Percentiles rank a stretch among this genome's conserved stretches.
phyloP scores from a whole-genome alignment of 345 rosid species.

The Eucalyptus guilfoylei region DNA sequence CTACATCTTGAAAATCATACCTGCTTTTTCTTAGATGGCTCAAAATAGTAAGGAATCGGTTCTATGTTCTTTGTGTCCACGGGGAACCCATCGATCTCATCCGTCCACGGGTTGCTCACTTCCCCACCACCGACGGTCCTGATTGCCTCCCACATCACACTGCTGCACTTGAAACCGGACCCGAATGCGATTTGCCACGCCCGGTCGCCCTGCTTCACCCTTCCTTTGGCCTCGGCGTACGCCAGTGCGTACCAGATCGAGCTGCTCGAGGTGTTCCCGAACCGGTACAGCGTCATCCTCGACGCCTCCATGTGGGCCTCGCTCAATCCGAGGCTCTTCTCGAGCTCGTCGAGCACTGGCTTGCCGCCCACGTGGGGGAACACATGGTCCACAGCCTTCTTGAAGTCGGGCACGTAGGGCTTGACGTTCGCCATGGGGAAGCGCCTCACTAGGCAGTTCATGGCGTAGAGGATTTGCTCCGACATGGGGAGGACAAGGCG shows the following conservation, averaged over 20 bases:
- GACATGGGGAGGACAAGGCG: constrained; percentile 3
- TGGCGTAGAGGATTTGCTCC: neutral
- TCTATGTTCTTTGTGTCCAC: neutral
- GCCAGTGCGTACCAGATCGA: constrained; percentile 19
- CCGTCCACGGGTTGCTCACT: neutral
- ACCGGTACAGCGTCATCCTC: constrained; percentile 20
- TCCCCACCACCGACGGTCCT: neutral
- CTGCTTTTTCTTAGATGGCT: neutral
- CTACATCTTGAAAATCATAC: neutral
- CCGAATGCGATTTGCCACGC: constrained; percentile 18
- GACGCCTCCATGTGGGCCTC: constrained; percentile 10
- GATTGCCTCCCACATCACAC: constrained; percentile 9
- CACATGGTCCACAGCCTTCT: constrained; percentile 9
- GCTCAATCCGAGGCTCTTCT: neutral
- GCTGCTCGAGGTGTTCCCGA: constrained; percentile 13
- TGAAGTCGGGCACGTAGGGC: constrained; percentile 4
- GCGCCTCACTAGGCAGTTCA: neutral
- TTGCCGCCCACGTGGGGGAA: constrained; percentile 14
- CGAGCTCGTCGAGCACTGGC: constrained; percentile 11
- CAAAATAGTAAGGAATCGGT: neutral
- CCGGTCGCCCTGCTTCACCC: constrained; percentile 8
- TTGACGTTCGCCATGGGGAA: neutral
- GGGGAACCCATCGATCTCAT: neutral
- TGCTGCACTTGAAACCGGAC: constrained; percentile 18
- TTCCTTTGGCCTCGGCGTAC: constrained; percentile 19